Conservation (phyloP, 257 asterid species). For the Lycium ferocissimum region DNA sequence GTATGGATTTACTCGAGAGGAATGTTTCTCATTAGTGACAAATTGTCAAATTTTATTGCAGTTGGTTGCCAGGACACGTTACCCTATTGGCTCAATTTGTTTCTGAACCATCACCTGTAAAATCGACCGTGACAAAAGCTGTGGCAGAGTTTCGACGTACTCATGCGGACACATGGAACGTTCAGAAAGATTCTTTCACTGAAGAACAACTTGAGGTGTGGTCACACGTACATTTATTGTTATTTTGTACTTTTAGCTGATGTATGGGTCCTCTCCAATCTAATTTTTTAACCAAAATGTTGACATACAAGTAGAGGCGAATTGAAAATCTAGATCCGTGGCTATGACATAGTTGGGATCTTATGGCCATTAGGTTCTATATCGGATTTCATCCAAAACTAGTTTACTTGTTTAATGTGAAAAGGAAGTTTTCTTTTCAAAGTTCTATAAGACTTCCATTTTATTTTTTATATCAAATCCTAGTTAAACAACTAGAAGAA, state of each 20-base stretch:
- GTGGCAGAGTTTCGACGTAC: constrained; percentile 98
- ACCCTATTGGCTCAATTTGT: constrained; percentile 88
- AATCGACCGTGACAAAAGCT: constrained; percentile 98
- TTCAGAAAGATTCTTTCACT: constrained; percentile 85
- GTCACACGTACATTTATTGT: background rate
- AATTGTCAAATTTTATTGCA: constrained; percentile 42
- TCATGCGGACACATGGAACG: constrained; percentile 98
- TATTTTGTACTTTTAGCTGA: background rate
- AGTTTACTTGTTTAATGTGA: background rate
- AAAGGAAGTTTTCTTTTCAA: background rate
- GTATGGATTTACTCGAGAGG: background rate
- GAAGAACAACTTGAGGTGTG: constrained; percentile 99
- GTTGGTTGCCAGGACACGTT: constrained; percentile 98
- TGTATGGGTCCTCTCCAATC: background rate
- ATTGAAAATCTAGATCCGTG: constrained; percentile 2
- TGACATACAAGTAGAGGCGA: background rate
- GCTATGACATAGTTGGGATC: background rate
- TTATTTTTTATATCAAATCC: background rate
- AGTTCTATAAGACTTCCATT: background rate
- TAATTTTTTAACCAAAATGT: constrained; percentile 2
- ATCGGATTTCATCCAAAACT: background rate
- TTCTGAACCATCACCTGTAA: constrained; percentile 88
- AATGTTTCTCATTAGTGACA: constrained; percentile 13
- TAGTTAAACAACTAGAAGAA: background rate
- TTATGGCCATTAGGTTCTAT: background rate